A percentile compares a stretch with the other conserved stretches of the same genome.
These are phyloP conservation scores for Linum lewisii DNA, from an alignment of 345 rosid genomes.

Conservation along the genomic window DNA sequence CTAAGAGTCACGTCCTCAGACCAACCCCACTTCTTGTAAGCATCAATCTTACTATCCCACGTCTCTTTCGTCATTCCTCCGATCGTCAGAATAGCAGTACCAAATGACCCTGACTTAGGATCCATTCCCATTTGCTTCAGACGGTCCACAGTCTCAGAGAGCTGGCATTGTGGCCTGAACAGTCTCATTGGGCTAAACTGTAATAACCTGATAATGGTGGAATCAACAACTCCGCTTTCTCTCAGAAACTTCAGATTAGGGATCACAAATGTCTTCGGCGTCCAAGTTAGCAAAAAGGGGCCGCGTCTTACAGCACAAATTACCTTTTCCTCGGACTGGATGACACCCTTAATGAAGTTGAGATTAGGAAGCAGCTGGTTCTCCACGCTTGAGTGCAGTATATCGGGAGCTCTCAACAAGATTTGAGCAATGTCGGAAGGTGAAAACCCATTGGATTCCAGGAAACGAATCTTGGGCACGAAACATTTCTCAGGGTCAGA, in stretches of 20 bases:
- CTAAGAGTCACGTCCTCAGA: constrained; percentile 31
- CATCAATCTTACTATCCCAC: constrained; percentile 35
- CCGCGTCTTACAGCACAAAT: constrained; percentile 23
- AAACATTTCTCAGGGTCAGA: constrained; percentile 21
- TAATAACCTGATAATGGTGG: not conserved
- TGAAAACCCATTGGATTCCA: constrained; percentile 30
- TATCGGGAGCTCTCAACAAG: constrained; percentile 20
- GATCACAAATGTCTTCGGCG: not conserved
- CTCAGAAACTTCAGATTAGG: not conserved
- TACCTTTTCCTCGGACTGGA: constrained; percentile 21
- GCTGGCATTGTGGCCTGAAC: too few relatives aligned
- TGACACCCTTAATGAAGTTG: constrained; percentile 29
- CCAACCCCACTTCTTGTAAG: constrained; percentile 49
- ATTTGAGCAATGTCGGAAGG: constrained; percentile 20
- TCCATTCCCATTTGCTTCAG: constrained; percentile 43
- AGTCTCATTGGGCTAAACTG: not conserved
- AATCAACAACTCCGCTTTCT: not conserved
- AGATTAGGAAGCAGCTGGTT: constrained; percentile 32
- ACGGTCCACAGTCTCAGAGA: constrained; percentile 18
- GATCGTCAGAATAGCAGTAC: constrained; percentile 35
- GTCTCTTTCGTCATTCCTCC: constrained; percentile 30
- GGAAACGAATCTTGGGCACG: constrained; percentile 34
- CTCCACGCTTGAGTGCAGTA: constrained; percentile 27
- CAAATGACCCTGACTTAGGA: constrained; percentile 32
- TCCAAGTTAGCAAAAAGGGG: not conserved